These are phyloP conservation scores for Hypoxylon sp. DNA, from an alignment of 2,329 filamentous ascomycete genomes.

Conservation along the genomic window DNA sequence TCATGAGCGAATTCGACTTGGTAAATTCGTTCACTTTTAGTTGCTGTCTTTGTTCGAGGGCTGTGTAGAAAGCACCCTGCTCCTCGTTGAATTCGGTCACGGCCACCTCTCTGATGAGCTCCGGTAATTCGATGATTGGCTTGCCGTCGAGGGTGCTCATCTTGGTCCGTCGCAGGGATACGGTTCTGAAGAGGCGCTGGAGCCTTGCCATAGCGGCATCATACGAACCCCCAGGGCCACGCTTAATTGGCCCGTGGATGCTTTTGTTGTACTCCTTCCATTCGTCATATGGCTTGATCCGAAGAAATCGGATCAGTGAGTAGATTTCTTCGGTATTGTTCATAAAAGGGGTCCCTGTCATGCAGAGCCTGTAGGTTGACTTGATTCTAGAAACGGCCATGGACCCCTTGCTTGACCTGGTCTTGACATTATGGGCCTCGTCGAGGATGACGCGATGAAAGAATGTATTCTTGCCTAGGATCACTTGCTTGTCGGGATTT, in stretches of 20 bases:
- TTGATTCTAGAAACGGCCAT: slow-evolving; percentile 71
- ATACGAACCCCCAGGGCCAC: slow-evolving; percentile 50
- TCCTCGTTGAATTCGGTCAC: slow-evolving; percentile 76
- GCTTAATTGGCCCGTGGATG: slow-evolving; percentile 59
- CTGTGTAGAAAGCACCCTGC: slow-evolving; percentile 74
- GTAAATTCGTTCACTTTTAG: slow-evolving; percentile 49
- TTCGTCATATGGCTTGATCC: slow-evolving; percentile 79
- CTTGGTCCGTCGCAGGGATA: slow-evolving; percentile 87
- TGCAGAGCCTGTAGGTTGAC: slow-evolving; percentile 77
- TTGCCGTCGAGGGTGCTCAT: slow-evolving; percentile 83
- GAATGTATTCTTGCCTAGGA: slow-evolving; percentile 56
- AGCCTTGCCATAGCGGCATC: slow-evolving; percentile 74
- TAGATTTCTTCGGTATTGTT: slow-evolving; percentile 85
- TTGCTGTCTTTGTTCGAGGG: slow-evolving; percentile 58
- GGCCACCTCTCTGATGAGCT: slow-evolving; percentile 71
- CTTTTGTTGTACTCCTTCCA: slow-evolving; percentile 72
- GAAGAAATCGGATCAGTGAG: slow-evolving; percentile 82
- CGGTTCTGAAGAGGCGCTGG: slow-evolving; percentile 81
- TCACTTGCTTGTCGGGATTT: slow-evolving; percentile 51
- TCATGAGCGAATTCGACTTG: slow-evolving; percentile 62
- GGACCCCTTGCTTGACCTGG: slow-evolving; percentile 73
- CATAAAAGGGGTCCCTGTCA: slow-evolving; percentile 92
- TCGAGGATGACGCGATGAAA: slow-evolving; percentile 85
- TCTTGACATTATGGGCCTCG: slow-evolving; percentile 88
- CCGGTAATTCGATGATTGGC: slow-evolving; percentile 78